Evolutionary conservation across 257 asterid species (phyloP).

Genomic region (Przewalskia tangutica): DNA sequence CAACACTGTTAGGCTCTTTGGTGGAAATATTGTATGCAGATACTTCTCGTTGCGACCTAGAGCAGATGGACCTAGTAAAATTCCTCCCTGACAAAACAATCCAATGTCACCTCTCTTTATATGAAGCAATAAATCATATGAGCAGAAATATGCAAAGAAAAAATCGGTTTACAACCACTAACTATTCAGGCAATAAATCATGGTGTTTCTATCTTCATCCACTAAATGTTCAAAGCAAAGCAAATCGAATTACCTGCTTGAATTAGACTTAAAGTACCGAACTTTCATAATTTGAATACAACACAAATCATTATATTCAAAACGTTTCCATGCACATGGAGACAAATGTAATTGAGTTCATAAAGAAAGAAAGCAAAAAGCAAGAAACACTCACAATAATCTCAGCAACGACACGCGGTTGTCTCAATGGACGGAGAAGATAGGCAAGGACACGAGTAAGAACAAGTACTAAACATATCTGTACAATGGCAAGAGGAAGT

Average conservation of each 20-base stretch:
- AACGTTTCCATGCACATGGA: not conserved
- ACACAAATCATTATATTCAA: not conserved
- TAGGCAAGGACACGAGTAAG: slow-evolving; percentile 59
- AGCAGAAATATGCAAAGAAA: not conserved
- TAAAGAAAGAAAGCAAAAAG: not conserved
- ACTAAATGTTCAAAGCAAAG: not conserved
- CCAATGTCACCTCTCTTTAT: not conserved
- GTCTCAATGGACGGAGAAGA: slow-evolving; percentile 61
- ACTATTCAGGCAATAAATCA: not conserved
- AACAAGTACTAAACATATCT: slow-evolving; percentile 55
- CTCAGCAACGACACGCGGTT: slow-evolving; percentile 87
- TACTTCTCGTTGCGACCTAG: slow-evolving; percentile 43
- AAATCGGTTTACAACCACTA: not conserved
- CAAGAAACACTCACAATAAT: slow-evolving; percentile 42
- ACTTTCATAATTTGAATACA: not conserved
- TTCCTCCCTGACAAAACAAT: slow-evolving; percentile 40
- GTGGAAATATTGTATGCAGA: slow-evolving; percentile 41
- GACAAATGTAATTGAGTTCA: not conserved
- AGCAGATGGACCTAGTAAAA: slow-evolving; percentile 60
- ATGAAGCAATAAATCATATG: not conserved
- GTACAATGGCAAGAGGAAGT: slow-evolving; percentile 64
- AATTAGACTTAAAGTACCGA: not conserved
- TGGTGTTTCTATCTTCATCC: not conserved
- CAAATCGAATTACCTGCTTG: not conserved
- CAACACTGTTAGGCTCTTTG: slow-evolving; percentile 44